These are phyloP conservation scores for Geotrichum bryndzae DNA, from an alignment of 1,139 yeast species.

Conservation along the genomic window DNA sequence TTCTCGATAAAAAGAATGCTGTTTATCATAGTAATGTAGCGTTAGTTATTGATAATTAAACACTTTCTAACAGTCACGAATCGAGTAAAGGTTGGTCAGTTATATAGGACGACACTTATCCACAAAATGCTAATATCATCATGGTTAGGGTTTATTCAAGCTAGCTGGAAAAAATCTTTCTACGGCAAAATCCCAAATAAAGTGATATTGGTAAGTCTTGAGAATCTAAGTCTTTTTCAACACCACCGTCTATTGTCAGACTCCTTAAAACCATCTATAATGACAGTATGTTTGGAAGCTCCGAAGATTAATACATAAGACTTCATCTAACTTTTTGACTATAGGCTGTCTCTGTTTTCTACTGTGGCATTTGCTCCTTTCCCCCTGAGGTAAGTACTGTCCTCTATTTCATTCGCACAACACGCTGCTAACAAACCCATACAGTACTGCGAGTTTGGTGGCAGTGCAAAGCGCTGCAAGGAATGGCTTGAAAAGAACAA, in stretches of 20 bases:
- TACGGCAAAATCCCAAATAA: not conserved
- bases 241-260: not conserved
- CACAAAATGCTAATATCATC: no score
- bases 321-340: not conserved
- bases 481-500: conserved; percentile 67
- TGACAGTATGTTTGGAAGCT: not conserved
- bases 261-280: not conserved
- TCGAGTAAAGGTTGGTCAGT: no score
- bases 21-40: no score
- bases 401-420: conserved; percentile 9
- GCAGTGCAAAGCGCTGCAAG: conserved; percentile 73
- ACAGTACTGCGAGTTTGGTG: conserved; percentile 82
- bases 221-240: not conserved
- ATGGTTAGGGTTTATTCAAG: no score
- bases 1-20: no score
- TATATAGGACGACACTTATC: no score
- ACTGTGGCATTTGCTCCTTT: conserved; percentile 79
- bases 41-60: no score
- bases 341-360: conserved; percentile 35
- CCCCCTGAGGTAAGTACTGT: conserved; percentile 56
- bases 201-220: not conserved
- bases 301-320: not conserved
- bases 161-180: not conserved
- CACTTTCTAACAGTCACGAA: no score
- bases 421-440: not conserved